Base-by-base conservation (phyloP, 140 eudicot genomes). In the Senecio squalidus region DNA sequence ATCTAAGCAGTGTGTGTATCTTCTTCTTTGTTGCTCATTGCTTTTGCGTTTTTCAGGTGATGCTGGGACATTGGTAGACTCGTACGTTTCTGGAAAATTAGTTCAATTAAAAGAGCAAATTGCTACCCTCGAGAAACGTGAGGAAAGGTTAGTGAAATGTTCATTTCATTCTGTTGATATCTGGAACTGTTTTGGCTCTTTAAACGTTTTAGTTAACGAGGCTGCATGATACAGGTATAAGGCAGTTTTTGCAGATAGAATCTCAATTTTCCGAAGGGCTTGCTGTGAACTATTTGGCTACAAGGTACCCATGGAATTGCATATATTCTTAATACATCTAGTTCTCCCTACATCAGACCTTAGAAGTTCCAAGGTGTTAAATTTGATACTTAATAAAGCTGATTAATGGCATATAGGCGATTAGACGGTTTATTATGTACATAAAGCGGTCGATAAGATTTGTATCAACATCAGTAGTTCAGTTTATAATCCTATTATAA, bases 271-370 rank as follows among this genome's bases (percentile, higher is more conserved):
- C 40, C 69, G 95, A 66, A 82, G 98, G 76, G 96, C 98, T 28
- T 92, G 98, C 77, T 87, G 98, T 82, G 98, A 92, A 56, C 91
- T 92, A 36, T 92, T 92, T 45, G 96, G 98, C 58, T 92, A 92
- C 79, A 92, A 92, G 96, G 98, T 92, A 79, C 34, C 15, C 18
- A 21, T 30, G 22, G 29, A 24, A 28, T 30, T 29, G 20, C 43
- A 25, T 62, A 18, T 43, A 25, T 4, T 16, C 26, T 4, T 24
- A 25, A 3, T 41, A 28, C 43, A n/a, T n/a, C n/a, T n/a, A n/a
- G n/a, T n/a, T n/a, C n/a, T n/a, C n/a, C n/a, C n/a, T n/a, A n/a
- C n/a, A n/a, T n/a, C n/a, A n/a, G n/a, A n/a, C n/a, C n/a, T n/a
- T n/a, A n/a, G n/a, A n/a, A n/a, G n/a, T n/a, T n/a, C n/a, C n/a